A percentile compares a stretch with the other conserved stretches of the same genome.
Conservation (phyloP, 495 filamentous ascomycete species). For the Daldinia grandis region DNA sequence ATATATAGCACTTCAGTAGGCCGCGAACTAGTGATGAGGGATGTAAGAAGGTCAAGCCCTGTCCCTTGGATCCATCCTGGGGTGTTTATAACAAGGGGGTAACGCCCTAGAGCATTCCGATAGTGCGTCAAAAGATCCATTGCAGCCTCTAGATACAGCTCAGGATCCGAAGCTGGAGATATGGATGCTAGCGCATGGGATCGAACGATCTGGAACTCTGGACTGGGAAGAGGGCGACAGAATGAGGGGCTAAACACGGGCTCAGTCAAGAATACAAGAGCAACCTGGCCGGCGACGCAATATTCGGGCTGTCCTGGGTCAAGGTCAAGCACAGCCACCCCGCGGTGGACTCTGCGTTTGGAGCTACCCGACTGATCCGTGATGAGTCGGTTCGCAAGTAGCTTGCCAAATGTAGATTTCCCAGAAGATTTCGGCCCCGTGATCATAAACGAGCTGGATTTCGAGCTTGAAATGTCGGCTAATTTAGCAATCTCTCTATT, state of each 20-base stretch:
- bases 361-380: slow-evolving; percentile 49
- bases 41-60: slow-evolving; percentile 73
- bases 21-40: slow-evolving; percentile 61
- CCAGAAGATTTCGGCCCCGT: slow-evolving; percentile 86
- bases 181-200: slow-evolving; percentile 77
- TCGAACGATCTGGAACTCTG: slow-evolving; percentile 56
- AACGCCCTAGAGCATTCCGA: slow-evolving; percentile 51
- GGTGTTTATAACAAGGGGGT: slow-evolving; percentile 80
- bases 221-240: slow-evolving; percentile 65
- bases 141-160: slow-evolving; percentile 72
- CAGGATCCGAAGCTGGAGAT: slow-evolving; percentile 73
- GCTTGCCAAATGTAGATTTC: slow-evolving; percentile 83
- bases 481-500: slow-evolving; percentile 55
- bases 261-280: slow-evolving; percentile 68
- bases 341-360: slow-evolving; percentile 40
- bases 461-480: slow-evolving; percentile 53
- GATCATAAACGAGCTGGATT: slow-evolving; percentile 62
- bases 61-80: slow-evolving; percentile 84
- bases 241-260: slow-evolving; percentile 80
- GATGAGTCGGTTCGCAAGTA: slow-evolving; percentile 79
- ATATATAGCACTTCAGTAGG: slow-evolving; percentile 76
- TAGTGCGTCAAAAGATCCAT: slow-evolving; percentile 75
- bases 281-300: slow-evolving; percentile 77
- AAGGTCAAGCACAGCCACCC: slow-evolving; percentile 76
- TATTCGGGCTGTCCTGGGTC: slow-evolving; percentile 89